A percentile compares a stretch with the other conserved stretches of the same genome.
Conservation (phyloP, 805 yeast genomes). For the Ogataea naganishii region DNA sequence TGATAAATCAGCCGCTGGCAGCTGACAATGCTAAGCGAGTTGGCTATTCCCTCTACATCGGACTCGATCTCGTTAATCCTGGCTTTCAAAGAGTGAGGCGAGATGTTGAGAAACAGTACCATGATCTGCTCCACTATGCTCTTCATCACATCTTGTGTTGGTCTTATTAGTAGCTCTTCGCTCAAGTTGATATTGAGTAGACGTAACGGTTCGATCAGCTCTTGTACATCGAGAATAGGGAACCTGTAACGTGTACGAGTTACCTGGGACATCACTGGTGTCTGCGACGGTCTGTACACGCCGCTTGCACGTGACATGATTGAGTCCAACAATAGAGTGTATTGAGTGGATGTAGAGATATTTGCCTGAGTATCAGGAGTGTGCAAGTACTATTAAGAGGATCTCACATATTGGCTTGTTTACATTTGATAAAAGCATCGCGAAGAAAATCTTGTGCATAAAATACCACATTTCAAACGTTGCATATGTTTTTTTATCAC, state of each 20-base stretch:
- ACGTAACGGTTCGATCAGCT: slow-evolving; percentile 18
- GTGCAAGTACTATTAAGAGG: neutral
- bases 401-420: no score
- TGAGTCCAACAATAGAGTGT: neutral
- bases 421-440: no score
- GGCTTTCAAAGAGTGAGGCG: slow-evolving; percentile 20
- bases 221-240: slow-evolving; percentile 22
- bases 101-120: slow-evolving; percentile 24
- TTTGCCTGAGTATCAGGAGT: neutral
- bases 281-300: slow-evolving; percentile 20
- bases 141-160: slow-evolving; percentile 23
- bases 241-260: slow-evolving; percentile 21
- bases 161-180: slow-evolving; percentile 21
- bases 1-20: slow-evolving; percentile 51
- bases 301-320: slow-evolving; percentile 28
- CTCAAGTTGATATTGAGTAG: slow-evolving; percentile 20
- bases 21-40: slow-evolving; percentile 42
- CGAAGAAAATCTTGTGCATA: no score
- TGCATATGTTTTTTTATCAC: no score
- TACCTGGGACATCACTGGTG: slow-evolving; percentile 7
- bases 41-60: slow-evolving; percentile 10
- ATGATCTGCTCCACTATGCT: slow-evolving; percentile 24
- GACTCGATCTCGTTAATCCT: slow-evolving; percentile 15
- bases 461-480: no score
- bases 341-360: neutral